These are phyloP conservation scores for Pascua sp. DNA, from an alignment of 1,284 basidiomycete genomes.

Conservation along the genomic window DNA sequence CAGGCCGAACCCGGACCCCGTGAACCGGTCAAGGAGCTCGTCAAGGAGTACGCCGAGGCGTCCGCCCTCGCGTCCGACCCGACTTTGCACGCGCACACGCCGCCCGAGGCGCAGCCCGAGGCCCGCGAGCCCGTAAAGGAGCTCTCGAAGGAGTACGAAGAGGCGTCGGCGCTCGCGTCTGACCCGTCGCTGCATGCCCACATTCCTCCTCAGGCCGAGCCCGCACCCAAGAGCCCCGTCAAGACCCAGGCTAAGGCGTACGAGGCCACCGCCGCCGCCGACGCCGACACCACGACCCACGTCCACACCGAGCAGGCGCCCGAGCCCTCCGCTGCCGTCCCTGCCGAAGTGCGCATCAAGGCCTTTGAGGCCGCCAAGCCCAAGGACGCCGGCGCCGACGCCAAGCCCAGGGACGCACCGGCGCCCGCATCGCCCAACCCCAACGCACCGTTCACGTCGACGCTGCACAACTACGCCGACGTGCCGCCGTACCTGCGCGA, in stretches of 20 bases:
- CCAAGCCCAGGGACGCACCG: not conserved
- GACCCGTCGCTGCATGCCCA: too few species aligned
- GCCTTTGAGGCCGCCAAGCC: not conserved
- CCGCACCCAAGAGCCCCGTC: not conserved
- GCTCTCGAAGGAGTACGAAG: too few species aligned
- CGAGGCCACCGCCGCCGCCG: slow-evolving; percentile 1
- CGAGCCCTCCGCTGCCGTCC: slow-evolving; percentile 4
- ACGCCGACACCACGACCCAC: not conserved
- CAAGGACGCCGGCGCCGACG: not conserved
- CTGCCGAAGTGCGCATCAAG: not conserved
- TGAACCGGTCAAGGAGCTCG: too few species aligned
- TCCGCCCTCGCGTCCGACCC: too few species aligned
- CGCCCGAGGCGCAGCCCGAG: too few species aligned
- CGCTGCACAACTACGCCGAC: slow-evolving; percentile 23
- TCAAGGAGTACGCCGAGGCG: too few species aligned
- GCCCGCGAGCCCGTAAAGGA: too few species aligned
- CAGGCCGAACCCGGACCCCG: too few species aligned
- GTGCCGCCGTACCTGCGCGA: slow-evolving; percentile 28
- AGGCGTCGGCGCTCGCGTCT: too few species aligned
- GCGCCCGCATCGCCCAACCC: slow-evolving; percentile 4
- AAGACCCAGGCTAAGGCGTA: not conserved
- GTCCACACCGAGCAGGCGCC: not conserved
- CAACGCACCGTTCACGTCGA: slow-evolving; percentile 22
- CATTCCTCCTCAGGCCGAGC: not conserved
- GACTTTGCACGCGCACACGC: too few species aligned